Evolutionary conservation across 2,329 filamentous ascomycete genomes (phyloP), one percentile per base, ranked within the genome.

Genomic region (Aspergillus brunneoviolaceus): DNA sequence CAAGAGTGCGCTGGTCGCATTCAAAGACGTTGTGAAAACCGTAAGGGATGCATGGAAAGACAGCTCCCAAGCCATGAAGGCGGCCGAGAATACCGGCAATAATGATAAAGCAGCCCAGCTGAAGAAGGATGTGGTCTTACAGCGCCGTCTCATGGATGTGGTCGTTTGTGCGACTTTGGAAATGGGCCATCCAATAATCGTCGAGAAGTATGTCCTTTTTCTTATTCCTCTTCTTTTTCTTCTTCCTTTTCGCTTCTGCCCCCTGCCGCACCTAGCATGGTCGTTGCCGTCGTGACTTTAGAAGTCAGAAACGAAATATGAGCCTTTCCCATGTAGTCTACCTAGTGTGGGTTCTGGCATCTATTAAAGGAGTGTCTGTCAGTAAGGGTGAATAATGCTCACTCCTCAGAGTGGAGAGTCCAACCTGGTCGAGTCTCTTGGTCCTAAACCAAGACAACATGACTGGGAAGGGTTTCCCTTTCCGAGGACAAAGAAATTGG

Each of bases 21-120:
- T 85, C 68, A 86, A 85, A 77, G 84, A 87, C 52, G 76, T 87
- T 49, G 76, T 87, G 60, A 84, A 84, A 68, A 79, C 79, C 6
- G 81, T 88, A 58, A 81, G 85, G 60, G 85, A 88, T 70, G 77
- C 82, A 42, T 88, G 85, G 85, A 87, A 86, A 68, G 74, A 79
- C 35, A 84, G 85, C 65, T 81, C 77, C 49, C 81, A 82, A 63
- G 81, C 81, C 25, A 78, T 87, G 63, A 81, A 83, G 63, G 77
- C 83, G 63, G 85, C 86, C 11, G 84, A 86, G 66, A 82, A 85
- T 60, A 80, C 84, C 71, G 83, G 84, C 67, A 78, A 82, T 67
- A 78, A 77, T 62, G 76, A 80, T 53, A 83, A 85, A 69, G 77
- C 86, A 16, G 78, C 81, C 11, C 72, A 81, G 51, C 76, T 87